Conservation (phyloP, 805 yeast species). For the Debaryomyces castellii region DNA sequence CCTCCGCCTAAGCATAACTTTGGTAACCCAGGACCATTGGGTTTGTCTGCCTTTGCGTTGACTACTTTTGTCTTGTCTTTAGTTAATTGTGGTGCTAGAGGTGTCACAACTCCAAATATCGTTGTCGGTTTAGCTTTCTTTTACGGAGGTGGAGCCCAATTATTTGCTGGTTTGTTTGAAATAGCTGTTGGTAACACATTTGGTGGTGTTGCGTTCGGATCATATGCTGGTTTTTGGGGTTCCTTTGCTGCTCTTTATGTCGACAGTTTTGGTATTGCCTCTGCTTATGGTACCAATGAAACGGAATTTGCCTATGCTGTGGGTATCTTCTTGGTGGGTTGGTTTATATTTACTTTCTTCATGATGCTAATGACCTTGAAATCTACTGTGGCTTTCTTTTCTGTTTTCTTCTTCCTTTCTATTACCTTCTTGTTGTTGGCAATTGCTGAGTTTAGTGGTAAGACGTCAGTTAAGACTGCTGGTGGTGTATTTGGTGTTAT, state of each 20-base stretch:
- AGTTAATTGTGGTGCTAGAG: slow-evolving; percentile 65
- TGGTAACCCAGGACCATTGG: slow-evolving; percentile 79
- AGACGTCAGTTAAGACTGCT: slow-evolving; percentile 33
- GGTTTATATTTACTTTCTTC: slow-evolving; percentile 47
- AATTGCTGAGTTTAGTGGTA: slow-evolving; percentile 33
- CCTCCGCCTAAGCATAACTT: slow-evolving; percentile 42
- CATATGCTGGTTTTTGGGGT: slow-evolving; percentile 78
- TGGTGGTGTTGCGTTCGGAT: slow-evolving; percentile 63
- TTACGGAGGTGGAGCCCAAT: slow-evolving; percentile 72
- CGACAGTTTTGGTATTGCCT: slow-evolving; percentile 35
- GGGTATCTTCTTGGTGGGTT: slow-evolving; percentile 39
- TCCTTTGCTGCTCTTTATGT: slow-evolving; percentile 62
- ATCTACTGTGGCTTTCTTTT: slow-evolving; percentile 43
- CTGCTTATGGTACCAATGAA: slow-evolving; percentile 32
- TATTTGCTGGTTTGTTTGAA: slow-evolving; percentile 75
- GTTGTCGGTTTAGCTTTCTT: slow-evolving; percentile 67
- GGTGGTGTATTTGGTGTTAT: slow-evolving; percentile 43
- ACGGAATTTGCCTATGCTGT: slow-evolving; percentile 30
- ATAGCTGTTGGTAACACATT: slow-evolving; percentile 74
- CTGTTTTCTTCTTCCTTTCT: slow-evolving; percentile 38
- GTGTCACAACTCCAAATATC: slow-evolving; percentile 58
- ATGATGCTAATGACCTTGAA: slow-evolving; percentile 40
- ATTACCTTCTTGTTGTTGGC: slow-evolving; percentile 43
- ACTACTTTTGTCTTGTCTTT: slow-evolving; percentile 66
- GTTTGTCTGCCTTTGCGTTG: slow-evolving; percentile 68